Evolutionary conservation across 2,329 filamentous ascomycete genomes (phyloP), one percentile per base, ranked within the genome.

Genomic region (Cladosporium sp.): DNA sequence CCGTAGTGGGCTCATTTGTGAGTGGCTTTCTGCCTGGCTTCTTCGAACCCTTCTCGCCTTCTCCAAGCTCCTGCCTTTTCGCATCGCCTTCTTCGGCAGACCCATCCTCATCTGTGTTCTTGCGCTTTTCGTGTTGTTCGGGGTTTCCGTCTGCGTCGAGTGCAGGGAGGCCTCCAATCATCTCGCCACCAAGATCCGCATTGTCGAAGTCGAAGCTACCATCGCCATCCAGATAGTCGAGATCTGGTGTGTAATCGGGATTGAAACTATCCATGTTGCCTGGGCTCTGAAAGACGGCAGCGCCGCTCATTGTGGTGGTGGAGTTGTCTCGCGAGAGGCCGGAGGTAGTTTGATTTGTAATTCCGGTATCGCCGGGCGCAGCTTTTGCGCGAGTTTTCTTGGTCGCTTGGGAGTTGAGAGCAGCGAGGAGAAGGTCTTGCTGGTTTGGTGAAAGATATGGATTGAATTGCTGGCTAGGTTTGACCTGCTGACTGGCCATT

Each of bases 11-110:
- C 75, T 97, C 94, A 20, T 90, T 95, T 50, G 91, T 97, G 69
- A 97, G 81, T 19, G 93, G 94, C 80, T 99, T 99, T 63, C 94
- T 86, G 52, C 94, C 94, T 4, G 94, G 93, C 78, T 97, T 99
- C 84, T 97, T 97, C 22, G 90, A 85, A 43, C 87, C 82, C 76
- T 94, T 96, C 58, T 91, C 87, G 60, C 88, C 85, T 74, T 96
- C 92, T 60, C 88, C 84, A 62, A 90, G 85, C 75, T 96, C 92
- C 61, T 89, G 85, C 64, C 91, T 84, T 79, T 92, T 94, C 60
- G 85, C 84, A 65, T 84, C 85, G 45, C 81, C 82, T 28, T 78
- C 78, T n/a, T 82, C 88, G 5, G 89, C 88, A 1, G 86, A 78
- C 7, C 77, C 86, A 12, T 89, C 73, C 17, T 78, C 76, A 51